Evolutionary conservation across 2,329 filamentous ascomycete species (phyloP).

Genomic region (Penicillium sp.): DNA sequence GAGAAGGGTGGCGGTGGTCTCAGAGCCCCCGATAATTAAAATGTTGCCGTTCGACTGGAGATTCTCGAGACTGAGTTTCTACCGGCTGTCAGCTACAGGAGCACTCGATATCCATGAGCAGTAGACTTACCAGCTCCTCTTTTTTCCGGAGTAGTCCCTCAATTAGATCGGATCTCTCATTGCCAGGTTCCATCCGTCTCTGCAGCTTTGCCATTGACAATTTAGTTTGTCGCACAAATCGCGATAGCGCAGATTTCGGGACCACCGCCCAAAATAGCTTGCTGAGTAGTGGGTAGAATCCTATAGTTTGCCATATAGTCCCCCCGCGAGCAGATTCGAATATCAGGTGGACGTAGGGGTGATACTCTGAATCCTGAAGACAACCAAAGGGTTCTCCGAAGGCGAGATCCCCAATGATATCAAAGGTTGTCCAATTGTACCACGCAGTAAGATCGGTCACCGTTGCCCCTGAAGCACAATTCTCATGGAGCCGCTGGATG

Average conservation of each 20-base stretch:
- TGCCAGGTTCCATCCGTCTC: background rate
- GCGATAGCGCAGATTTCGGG: background rate
- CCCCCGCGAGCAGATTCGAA: slow-evolving; percentile 17
- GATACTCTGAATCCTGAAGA: background rate
- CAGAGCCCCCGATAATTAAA: slow-evolving; percentile 44
- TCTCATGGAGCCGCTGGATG: slow-evolving; percentile 22
- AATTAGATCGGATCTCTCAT: slow-evolving; percentile 4
- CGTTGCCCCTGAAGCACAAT: slow-evolving; percentile 1
- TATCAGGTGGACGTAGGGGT: slow-evolving; percentile 21
- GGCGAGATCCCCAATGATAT: background rate
- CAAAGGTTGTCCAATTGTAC: background rate
- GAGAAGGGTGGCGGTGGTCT: slow-evolving; percentile 49
- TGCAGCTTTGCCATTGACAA: slow-evolving; percentile 1
- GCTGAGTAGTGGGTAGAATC: slow-evolving; percentile 1
- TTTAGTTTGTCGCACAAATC: background rate
- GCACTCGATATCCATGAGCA: background rate
- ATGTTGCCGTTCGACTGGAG: slow-evolving; percentile 34
- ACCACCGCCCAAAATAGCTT: background rate
- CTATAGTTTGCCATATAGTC: background rate
- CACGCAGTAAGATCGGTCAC: slow-evolving; percentile 21
- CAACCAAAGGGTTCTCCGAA: background rate
- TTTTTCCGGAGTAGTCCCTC: background rate
- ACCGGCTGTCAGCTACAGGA: background rate
- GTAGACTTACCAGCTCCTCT: background rate
- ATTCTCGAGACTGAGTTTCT: slow-evolving; percentile 10